Evolutionary conservation across 2,329 filamentous ascomycete genomes (phyloP), one percentile per base, ranked within the genome.

Genomic region (Aurifilum marmelostoma): DNA sequence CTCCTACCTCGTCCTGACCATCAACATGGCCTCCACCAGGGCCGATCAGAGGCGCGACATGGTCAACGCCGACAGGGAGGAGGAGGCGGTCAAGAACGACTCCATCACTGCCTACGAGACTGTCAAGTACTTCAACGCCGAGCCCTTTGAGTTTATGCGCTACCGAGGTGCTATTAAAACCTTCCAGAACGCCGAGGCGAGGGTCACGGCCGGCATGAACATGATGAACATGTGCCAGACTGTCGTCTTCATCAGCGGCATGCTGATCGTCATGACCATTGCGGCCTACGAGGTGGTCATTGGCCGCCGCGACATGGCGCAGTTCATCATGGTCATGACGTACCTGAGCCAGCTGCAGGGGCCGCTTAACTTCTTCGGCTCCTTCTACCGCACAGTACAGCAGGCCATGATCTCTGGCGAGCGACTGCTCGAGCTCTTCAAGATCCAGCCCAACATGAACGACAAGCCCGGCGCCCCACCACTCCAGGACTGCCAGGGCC

Each of bases 101-200:
- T 98, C 96, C 0, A 96, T 99, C 83, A 94, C 96, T 71, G 97
- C 94, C n/a, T 99, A 98, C 79, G 96, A 99, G 82, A 95, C 92
- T 1, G 92, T 95, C 77, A 96, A 95, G 77, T 95, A 95, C 76
- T 96, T 96, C 84, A 95, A 95, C 74, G 92, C 92, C 9, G 92
- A 95, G 76, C 83, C 87, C 2, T 94, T 92, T 76, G 92, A 96
- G 76, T 94, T 93, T 73, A 82, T 85, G 63, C 87, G 92, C 32
- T 95, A 94, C 75, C 86, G 89, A 61, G 80, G 85, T 59, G 91
- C 92, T 34, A 92, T 96, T 67, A 82, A 83, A 60, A 87, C 87
- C 67, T 95, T 90, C 78, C 92, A 95, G 76, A 82, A 81, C 54
- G 91, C 92, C 63, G 92, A 95, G 79, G 91, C 91, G 69, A 88